Evolutionary conservation across 2,329 filamentous ascomycete species (phyloP).

Genomic region (Tolypocladium nubicola): DNA sequence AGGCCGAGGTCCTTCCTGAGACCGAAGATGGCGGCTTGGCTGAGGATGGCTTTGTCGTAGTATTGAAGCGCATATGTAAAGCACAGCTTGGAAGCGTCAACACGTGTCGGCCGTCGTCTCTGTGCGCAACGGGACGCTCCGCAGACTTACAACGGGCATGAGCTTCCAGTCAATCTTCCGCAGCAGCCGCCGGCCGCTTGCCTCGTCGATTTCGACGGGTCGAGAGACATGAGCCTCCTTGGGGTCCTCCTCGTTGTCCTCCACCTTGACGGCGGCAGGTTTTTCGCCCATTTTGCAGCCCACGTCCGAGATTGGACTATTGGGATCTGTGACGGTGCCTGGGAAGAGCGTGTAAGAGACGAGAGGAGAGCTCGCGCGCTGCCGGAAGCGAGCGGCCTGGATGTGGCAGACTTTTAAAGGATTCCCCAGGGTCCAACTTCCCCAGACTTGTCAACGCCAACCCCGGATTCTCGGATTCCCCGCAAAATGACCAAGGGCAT

Average conservation of each 20-base stretch:
- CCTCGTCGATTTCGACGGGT: background rate
- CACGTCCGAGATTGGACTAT: background rate
- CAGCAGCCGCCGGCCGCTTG: constrained; percentile 1
- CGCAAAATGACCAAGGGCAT: background rate
- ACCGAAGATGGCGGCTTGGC: too few relatives aligned
- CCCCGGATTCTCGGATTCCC: background rate
- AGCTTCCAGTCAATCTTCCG: constrained; percentile 12
- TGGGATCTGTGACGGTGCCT: background rate
- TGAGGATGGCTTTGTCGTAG: constrained; percentile 9
- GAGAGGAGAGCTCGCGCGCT: background rate
- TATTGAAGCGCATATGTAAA: constrained; percentile 21
- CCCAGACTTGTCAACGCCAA: background rate
- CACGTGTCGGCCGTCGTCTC: too few relatives aligned
- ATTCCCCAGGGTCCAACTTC: background rate
- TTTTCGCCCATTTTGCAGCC: background rate
- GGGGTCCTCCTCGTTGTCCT: background rate
- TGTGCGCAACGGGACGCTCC: too few relatives aligned
- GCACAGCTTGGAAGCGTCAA: constrained; percentile 8
- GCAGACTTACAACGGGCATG: constrained; percentile 11
- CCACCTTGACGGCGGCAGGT: background rate
- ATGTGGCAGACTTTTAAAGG: background rate
- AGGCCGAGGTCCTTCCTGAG: too few relatives aligned
- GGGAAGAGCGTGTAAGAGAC: background rate
- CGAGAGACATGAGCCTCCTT: background rate
- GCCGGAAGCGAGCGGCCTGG: background rate